phyloP scores from a whole-genome alignment of 2,329 filamentous ascomycete genomes.

The Hypoxylon sp. region DNA sequence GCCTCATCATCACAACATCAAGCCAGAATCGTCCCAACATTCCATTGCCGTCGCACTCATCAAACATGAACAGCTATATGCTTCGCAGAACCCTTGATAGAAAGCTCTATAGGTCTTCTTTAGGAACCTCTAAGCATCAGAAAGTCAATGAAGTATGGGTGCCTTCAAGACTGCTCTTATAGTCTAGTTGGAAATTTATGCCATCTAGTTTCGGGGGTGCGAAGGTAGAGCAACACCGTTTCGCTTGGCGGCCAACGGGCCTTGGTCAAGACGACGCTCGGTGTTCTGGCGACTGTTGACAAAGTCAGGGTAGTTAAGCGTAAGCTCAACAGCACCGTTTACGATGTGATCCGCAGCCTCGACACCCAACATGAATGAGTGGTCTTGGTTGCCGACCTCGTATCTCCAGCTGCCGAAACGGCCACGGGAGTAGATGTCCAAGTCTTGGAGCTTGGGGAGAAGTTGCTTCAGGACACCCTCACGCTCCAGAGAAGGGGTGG shows the following conservation, averaged over 20 bases:
- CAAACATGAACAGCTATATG: slow-evolving; percentile 47
- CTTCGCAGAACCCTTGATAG: slow-evolving; percentile 34
- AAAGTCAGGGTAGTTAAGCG: slow-evolving; percentile 96
- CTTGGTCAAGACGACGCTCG: slow-evolving; percentile 73
- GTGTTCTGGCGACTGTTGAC: slow-evolving; percentile 84
- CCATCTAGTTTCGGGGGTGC: slow-evolving; percentile 47
- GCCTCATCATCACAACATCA: slow-evolving; percentile 39
- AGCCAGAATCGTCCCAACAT: slow-evolving; percentile 44
- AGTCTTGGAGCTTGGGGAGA: slow-evolving; percentile 90
- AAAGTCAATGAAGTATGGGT: slow-evolving; percentile 24
- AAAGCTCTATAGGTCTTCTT: slow-evolving; percentile 28
- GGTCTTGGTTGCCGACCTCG: slow-evolving; percentile 95
- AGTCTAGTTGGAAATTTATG: slow-evolving; percentile 19
- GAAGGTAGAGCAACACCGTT: slow-evolving; percentile 59
- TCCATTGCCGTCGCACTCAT: slow-evolving; percentile 47
- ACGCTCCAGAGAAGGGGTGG: slow-evolving; percentile 93
- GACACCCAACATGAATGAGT: slow-evolving; percentile 97
- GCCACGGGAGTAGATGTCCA: slow-evolving; percentile 94
- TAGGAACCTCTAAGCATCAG: slow-evolving; percentile 52
- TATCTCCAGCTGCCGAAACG: slow-evolving; percentile 99
- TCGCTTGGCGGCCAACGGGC: slow-evolving; percentile 54
- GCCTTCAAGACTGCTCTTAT: slow-evolving; percentile 12
- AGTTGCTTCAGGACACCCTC: slow-evolving; percentile 94
- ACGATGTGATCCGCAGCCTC: slow-evolving; percentile 93
- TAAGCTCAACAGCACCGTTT: slow-evolving; percentile 90